These are phyloP conservation scores for Cladosporium phlei DNA, from an alignment of 2,329 filamentous ascomycete genomes.

Conservation along the genomic window DNA sequence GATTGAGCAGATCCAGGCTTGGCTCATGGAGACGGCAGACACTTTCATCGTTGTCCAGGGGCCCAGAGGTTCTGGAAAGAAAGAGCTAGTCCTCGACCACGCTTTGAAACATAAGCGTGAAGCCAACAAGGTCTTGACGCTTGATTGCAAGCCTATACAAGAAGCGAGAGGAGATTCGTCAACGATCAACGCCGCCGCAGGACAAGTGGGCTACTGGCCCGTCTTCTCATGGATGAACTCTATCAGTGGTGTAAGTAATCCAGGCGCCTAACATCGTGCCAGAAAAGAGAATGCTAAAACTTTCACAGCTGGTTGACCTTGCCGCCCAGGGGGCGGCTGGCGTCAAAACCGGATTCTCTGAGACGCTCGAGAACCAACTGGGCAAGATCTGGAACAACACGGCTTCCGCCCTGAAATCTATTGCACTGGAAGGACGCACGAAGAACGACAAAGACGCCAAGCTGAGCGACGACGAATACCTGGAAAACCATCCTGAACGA, in stretches of 20 bases:
- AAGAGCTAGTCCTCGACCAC: conserved; percentile 80
- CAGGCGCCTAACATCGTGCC: too few species aligned
- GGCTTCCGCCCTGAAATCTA: conserved; percentile 69
- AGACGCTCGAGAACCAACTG: conserved; percentile 83
- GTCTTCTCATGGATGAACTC: conserved; percentile 97
- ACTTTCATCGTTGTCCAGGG: conserved; percentile 94
- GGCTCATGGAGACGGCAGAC: conserved; percentile 81
- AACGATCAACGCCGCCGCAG: conserved; percentile 76
- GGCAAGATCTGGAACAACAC: conserved; percentile 86
- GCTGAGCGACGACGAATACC: conserved; percentile 76
- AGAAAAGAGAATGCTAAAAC: too few species aligned
- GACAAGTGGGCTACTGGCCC: conserved; percentile 81
- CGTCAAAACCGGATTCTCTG: conserved; percentile 89
- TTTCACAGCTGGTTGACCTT: conserved; percentile 84
- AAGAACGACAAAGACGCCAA: conserved; percentile 69
- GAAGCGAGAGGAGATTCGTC: conserved; percentile 83
- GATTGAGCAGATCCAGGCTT: conserved; percentile 76
- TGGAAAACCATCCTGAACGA: conserved; percentile 82
- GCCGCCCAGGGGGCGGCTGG: conserved; percentile 91
- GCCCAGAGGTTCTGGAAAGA: conserved; percentile 84
- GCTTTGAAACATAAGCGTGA: conserved; percentile 58
- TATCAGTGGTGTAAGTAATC: conserved; percentile 83
- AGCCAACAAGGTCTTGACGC: conserved; percentile 70
- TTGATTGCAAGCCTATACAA: conserved; percentile 91
- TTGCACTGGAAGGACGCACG: conserved; percentile 64